Base-by-base conservation (phyloP, 441 rosid genomes). In the Pelargonium cotyledonis region DNA sequence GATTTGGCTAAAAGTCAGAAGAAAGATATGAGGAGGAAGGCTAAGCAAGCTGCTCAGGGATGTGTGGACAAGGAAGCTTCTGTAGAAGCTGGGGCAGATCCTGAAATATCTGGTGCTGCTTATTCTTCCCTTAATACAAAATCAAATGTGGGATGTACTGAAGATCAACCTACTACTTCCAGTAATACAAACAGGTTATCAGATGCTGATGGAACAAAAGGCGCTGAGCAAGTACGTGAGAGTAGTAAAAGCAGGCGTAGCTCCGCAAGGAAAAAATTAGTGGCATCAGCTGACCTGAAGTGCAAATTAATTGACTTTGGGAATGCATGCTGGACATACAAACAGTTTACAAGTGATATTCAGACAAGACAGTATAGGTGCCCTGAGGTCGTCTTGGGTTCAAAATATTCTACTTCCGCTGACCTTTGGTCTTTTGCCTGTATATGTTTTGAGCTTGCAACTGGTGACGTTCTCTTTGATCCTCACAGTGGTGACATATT, bases 381-480 rank as follows among this genome's bases (percentile, higher is more conserved):
- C 63, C 94, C 94, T 1, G 91, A 88, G 84, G 94, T 86, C 73
- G 74, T 86, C 55, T 87, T 86, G 70, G 91, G 91, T 61, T 80
- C 89, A 4, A 86, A 83, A 69, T 88, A 88, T 79, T 85, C 94
- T 7, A 82, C 88, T 29, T 69, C 89, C 0, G 94, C 87, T 2
- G 94, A 88, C 81, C 72, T 88, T 72, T 86, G 94, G 94, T 88
- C 94, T 46, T 79, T 88, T 71, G 94, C 91, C 15, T 86, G 94
- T 65, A 88, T 88, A 77, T 88, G 83, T 70, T 88, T 88, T 72
- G 94, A 88, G 76, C 83, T 86, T 55, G 85, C 86, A 35, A 84
- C 94, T 0, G 91, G 91, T 6, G 94, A 86, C 65, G 89, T 88
- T 57, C 88, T 88, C 8, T 86, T 88, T 26, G 91, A 88, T 81